phyloP scores from a whole-genome alignment of 768 basidiomycete species.

The Tricholoma hemisulphureum region DNA sequence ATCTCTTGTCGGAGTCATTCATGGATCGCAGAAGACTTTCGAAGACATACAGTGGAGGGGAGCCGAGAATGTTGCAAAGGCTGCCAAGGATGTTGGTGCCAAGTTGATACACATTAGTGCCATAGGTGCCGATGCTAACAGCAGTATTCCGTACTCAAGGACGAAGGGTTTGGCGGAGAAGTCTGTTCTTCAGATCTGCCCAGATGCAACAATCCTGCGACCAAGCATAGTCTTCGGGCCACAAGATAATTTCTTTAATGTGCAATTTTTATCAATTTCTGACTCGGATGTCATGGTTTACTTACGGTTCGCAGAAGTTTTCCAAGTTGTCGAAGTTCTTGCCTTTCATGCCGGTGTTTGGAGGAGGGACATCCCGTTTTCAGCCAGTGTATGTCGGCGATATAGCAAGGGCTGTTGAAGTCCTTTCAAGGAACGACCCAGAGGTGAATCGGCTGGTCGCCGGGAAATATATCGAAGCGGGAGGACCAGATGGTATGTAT shows the following conservation, averaged over 20 bases:
- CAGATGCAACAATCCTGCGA: slow-evolving; percentile 59
- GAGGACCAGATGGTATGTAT: slow-evolving; percentile 35
- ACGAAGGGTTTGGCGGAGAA: slow-evolving; percentile 66
- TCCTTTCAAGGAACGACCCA: slow-evolving; percentile 47
- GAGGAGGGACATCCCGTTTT: slow-evolving; percentile 62
- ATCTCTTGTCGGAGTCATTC: slow-evolving; percentile 69
- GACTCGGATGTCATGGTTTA: neutral
- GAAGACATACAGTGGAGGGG: slow-evolving; percentile 63
- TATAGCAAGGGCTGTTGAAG: slow-evolving; percentile 59
- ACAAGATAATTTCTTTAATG: slow-evolving; percentile 74
- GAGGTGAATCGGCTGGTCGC: slow-evolving; percentile 42
- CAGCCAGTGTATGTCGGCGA: slow-evolving; percentile 77
- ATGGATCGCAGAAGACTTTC: slow-evolving; percentile 55
- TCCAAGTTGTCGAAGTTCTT: slow-evolving; percentile 56
- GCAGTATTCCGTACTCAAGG: slow-evolving; percentile 55
- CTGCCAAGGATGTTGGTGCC: slow-evolving; percentile 51
- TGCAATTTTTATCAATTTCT: slow-evolving; percentile 22
- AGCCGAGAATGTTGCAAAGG: slow-evolving; percentile 61
- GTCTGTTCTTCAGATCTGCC: slow-evolving; percentile 45
- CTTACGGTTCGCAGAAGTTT: slow-evolving; percentile 47
- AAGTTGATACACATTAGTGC: slow-evolving; percentile 68
- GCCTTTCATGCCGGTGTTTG: slow-evolving; percentile 77
- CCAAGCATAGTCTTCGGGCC: slow-evolving; percentile 77
- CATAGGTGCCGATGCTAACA: slow-evolving; percentile 65
- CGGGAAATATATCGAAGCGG: slow-evolving; percentile 51